A percentile compares a stretch with the other conserved stretches of the same genome.
Conservation (phyloP, 176 grass and related monocot genomes). For the Miscanthus lutarioriparius region DNA sequence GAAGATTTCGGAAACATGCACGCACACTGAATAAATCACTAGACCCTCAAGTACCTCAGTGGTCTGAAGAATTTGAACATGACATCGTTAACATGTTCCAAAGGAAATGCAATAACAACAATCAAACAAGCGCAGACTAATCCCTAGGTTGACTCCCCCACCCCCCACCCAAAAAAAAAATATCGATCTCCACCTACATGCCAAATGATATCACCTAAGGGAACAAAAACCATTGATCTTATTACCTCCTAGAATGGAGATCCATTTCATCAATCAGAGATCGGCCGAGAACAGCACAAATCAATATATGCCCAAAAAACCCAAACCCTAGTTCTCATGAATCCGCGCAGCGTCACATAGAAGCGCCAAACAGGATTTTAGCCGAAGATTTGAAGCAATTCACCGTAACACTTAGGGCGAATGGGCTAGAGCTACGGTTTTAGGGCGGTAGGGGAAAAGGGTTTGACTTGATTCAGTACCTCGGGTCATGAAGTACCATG, state of each 20-base stretch:
- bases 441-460: neutral
- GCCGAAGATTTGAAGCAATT: neutral
- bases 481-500: conserved; percentile 82
- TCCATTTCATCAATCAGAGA: neutral
- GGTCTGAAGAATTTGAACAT: neutral
- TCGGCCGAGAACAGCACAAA: neutral
- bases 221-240: neutral
- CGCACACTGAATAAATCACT: neutral
- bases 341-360: neutral
- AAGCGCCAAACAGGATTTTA: neutral
- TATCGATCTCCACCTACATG: too few relatives aligned
- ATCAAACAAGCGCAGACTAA: neutral
- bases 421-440: neutral
- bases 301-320: neutral
- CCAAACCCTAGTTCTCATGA: conserved; percentile 38
- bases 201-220: neutral
- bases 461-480: conserved; percentile 37
- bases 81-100: neutral
- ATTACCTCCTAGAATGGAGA: neutral
- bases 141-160: neutral
- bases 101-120: neutral
- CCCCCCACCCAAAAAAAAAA: neutral
- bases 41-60: neutral
- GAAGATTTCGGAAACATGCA: neutral
- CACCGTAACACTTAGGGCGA: neutral